These are phyloP conservation scores for Mortierella sp. DNA, from an alignment of 371 early-diverging fungal species.

Conservation along the genomic window DNA sequence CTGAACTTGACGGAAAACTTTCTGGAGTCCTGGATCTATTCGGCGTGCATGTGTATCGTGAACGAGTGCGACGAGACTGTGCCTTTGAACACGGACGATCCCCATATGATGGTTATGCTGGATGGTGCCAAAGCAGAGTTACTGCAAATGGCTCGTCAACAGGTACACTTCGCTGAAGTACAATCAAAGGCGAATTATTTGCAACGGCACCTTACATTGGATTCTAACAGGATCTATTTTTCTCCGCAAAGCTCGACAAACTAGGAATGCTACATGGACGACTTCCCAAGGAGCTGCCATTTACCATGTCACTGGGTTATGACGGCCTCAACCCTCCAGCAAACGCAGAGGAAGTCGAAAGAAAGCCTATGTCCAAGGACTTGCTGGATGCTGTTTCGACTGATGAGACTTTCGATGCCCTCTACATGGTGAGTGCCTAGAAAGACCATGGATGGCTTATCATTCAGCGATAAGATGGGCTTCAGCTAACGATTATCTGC, in stretches of 20 bases:
- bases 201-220: neutral
- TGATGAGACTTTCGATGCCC: slow-evolving; percentile 77
- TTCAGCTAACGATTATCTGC: no score
- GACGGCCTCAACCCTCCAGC: slow-evolving; percentile 24
- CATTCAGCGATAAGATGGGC: no score
- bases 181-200: no score
- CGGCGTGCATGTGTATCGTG: slow-evolving; percentile 82
- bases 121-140: slow-evolving; percentile 85
- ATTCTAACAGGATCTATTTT: neutral
- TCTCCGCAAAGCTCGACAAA: slow-evolving; percentile 71
- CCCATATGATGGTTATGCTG: slow-evolving; percentile 64
- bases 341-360: slow-evolving; percentile 38
- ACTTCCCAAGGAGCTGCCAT: slow-evolving; percentile 67
- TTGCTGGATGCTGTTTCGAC: slow-evolving; percentile 73
- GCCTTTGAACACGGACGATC: slow-evolving; percentile 60
- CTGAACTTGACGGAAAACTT: slow-evolving; percentile 69
- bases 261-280: slow-evolving; percentile 73
- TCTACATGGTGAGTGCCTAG: slow-evolving; percentile 74
- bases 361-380: slow-evolving; percentile 74
- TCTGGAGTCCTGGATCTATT: slow-evolving; percentile 85
- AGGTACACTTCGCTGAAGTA: slow-evolving; percentile 64
- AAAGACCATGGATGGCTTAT: no score
- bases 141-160: slow-evolving; percentile 79
- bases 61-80: slow-evolving; percentile 82
- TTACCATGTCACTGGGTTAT: slow-evolving; percentile 66